These are phyloP conservation scores for Solanum hybrid DNA, from an alignment of 305 asterid genomes.

Conservation along the genomic window DNA sequence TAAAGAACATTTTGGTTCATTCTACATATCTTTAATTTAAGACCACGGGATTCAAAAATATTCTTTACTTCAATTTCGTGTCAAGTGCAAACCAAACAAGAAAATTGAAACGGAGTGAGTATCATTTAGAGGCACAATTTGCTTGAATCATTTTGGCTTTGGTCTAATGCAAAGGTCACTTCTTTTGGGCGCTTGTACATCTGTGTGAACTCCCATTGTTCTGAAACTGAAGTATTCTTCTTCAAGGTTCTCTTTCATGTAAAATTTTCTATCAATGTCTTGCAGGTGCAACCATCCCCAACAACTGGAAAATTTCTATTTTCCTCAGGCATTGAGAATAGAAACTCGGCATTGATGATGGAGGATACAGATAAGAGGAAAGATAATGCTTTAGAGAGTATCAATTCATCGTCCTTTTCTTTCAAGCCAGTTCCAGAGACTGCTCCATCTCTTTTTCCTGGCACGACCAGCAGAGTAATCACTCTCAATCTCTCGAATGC, in stretches of 20 bases:
- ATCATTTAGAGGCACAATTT: background rate
- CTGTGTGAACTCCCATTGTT: background rate
- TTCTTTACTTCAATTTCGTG: background rate
- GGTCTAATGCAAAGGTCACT: background rate
- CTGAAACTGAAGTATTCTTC: background rate
- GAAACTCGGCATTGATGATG: conserved; percentile 19
- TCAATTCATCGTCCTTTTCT: conserved; percentile 46
- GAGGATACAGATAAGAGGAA: conserved; percentile 38
- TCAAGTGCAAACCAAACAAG: background rate
- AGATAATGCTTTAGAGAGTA: conserved; percentile 39
- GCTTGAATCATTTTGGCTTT: background rate
- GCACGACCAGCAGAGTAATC: conserved; percentile 40
- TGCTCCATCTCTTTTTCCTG: conserved; percentile 33
- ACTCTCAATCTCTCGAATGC: background rate
- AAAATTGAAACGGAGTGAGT: background rate
- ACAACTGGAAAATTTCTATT: conserved; percentile 74
- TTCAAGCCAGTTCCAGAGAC: conserved; percentile 50
- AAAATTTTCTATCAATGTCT: conserved; percentile 6
- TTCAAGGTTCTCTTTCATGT: background rate
- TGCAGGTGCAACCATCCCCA: conserved; percentile 82
- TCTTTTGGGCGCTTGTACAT: background rate
- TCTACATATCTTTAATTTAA: background rate
- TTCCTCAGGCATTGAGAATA: conserved; percentile 26
- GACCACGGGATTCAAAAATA: background rate
- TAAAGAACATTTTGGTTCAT: background rate